Conservation (phyloP, 768 basidiomycete species). For the Leccinum subtestaceum region DNA sequence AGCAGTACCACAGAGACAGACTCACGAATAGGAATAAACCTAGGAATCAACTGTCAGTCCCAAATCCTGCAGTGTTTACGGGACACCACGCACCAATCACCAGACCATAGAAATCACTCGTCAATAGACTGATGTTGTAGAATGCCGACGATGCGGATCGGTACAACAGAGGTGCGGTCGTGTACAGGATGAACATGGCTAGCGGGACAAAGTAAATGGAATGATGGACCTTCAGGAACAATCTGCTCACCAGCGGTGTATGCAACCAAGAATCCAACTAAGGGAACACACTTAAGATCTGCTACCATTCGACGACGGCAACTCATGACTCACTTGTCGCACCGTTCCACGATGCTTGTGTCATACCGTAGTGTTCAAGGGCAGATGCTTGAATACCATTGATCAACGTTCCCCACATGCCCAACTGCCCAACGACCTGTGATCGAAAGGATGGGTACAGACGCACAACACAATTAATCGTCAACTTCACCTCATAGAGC, state of each 20-base stretch:
- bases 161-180: slow-evolving; percentile 81
- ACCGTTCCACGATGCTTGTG: slow-evolving; percentile 67
- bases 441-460: not conserved
- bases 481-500: slow-evolving; percentile 60
- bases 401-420: slow-evolving; percentile 81
- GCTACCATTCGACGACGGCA: slow-evolving; percentile 17
- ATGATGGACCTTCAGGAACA: not conserved
- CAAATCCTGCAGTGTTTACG: not conserved
- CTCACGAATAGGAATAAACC: slow-evolving; percentile 55
- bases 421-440: slow-evolving; percentile 79
- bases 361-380: slow-evolving; percentile 70
- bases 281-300: not conserved
- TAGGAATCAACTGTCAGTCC: slow-evolving; percentile 14
- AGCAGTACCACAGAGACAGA: not conserved
- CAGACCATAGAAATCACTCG: slow-evolving; percentile 85
- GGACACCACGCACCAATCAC: slow-evolving; percentile 52
- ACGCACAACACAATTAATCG: not conserved
- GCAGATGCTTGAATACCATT: slow-evolving; percentile 75
- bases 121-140: slow-evolving; percentile 82
- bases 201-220: not conserved
- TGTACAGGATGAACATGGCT: slow-evolving; percentile 86
- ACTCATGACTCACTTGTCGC: slow-evolving; percentile 55
- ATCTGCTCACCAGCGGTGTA: slow-evolving; percentile 42
- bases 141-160: slow-evolving; percentile 83
- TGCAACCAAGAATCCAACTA: slow-evolving; percentile 51